Evolutionary conservation across 129 eudicot species (phyloP), one percentile per base, ranked within the genome.

Genomic region (Logfia minima): DNA sequence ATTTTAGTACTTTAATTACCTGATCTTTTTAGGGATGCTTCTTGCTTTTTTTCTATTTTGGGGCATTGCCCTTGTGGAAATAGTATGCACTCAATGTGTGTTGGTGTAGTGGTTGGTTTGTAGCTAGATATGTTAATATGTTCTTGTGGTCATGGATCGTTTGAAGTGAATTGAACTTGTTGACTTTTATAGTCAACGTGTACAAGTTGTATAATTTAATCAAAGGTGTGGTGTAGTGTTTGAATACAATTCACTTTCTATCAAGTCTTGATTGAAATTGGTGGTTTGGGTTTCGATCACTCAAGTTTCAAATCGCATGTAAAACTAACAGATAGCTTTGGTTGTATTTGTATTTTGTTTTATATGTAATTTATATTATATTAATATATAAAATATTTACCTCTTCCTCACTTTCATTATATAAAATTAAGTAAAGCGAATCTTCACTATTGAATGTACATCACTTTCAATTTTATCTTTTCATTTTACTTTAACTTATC

Each of bases 71-170:
- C 64, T n/a, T 71, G 18, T 72, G 62, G 51, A 72, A 66, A 72
- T 77, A 56, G 86, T 43, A 59, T 72, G 70, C 22, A 69, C 66
- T 77, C 18, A 66, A 74, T 75, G 76, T 77, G 68, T 68, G 35
- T 77, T 29, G 78, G n/a, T 65, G 22, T 56, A 28, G 70, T 72
- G 70, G 76, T 67, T 68, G 82, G 71, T 77, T 77, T 66, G 65
- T 18, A 66, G 58, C 77, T 66, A 68, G 77, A 78, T 78, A 74
- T 28, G 70, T 55, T 26, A 74, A 68, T 22, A 73, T 78, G 76
- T 56, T 58, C 56, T 14, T 80, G 82, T 66, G 80, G 80, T 31
- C 14, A 74, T 74, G 65, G 37, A 66, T 41, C 59, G 75, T 74
- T n/a, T 80, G 70, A 59, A 55, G 43, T 67, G 70, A 59, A 55